Base-by-base conservation (phyloP, 2,329 filamentous ascomycete species). In the Fusarium algeriense region DNA sequence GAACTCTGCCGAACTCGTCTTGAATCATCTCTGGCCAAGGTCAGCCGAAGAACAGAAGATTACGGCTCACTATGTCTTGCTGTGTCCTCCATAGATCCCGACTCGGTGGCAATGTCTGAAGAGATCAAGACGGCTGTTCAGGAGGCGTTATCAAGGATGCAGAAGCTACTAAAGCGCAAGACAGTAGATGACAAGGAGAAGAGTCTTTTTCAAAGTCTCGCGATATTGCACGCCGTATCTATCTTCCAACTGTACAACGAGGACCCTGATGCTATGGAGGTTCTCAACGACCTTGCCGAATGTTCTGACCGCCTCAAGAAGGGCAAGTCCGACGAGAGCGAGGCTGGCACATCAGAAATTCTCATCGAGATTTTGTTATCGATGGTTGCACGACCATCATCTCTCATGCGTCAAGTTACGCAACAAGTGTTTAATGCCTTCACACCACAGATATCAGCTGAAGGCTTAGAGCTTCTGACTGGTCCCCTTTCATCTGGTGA, bases 171-270 rank as follows among this genome's bases (percentile, higher is more conserved):
- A 32, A 87, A 87, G 64, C 77, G 78, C 32, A 81, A 81, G 58
- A 57, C 76, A 4, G 73, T 78, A 71, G 67, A 78, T 55, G 74
- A 78, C 26, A 71, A 81, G 71, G 83, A 78, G 76, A 84, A 79
- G 62, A 77, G 74, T 23, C 81, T 80, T 67, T 84, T 84, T 19
- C 89, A 90, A 66, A 92, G 93, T 0, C 87, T 98, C 63, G 91
- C 92, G 23, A 86, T 98, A 38, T 87, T 98, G 3, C 94, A 97
- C 78, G 91, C 93, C 1, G 87, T 98, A 56, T 92, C 94, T 0
- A 88, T 98, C 17, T 86, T 98, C 60, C 94, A 98, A 79, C 87
- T 97, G 12, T 97, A 97, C 82, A 95, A 95, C 76, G 93, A 94
- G 28, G 94, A 97, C 64, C 86, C 92, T 0, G 96, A 98, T 77